Evolutionary conservation across 306 rosid species (phyloP).

Genomic region (Quercus mongolica): DNA sequence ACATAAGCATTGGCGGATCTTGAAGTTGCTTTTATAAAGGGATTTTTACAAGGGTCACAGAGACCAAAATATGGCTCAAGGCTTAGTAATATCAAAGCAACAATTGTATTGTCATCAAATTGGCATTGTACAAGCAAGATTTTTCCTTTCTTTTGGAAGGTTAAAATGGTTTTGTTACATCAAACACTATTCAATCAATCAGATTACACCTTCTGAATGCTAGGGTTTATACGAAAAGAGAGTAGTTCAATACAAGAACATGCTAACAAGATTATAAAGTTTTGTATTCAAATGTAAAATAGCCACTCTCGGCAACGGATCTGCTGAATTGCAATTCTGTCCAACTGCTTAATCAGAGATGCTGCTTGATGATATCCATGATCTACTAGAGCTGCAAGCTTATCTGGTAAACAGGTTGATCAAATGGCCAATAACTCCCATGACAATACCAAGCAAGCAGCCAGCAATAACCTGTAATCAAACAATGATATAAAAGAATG

Average conservation of each 20-base stretch:
- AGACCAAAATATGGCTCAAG: neutral
- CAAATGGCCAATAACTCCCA: slow-evolving; percentile 57
- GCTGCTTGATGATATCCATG: slow-evolving; percentile 26
- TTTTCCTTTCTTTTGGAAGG: neutral
- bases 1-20: no score
- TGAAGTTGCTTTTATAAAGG: no score
- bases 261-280: slow-evolving; percentile 15
- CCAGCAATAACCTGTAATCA: slow-evolving; percentile 85
- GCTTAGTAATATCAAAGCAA: neutral
- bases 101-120: neutral
- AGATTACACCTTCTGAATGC: slow-evolving; percentile 23
- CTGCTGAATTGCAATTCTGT: slow-evolving; percentile 29
- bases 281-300: slow-evolving; percentile 1
- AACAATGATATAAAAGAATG: slow-evolving; percentile 16
- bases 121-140: neutral
- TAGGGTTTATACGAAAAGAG: slow-evolving; percentile 10
- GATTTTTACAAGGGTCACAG: neutral
- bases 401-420: slow-evolving; percentile 28
- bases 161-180: slow-evolving; percentile 16
- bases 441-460: slow-evolving; percentile 65
- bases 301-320: neutral
- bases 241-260: slow-evolving; percentile 20
- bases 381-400: slow-evolving; percentile 17
- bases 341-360: slow-evolving; percentile 15
- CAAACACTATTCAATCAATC: slow-evolving; percentile 15